These are phyloP conservation scores for Byssoonygena ceratinophila DNA, from an alignment of 2,329 filamentous ascomycete genomes.

Conservation along the genomic window DNA sequence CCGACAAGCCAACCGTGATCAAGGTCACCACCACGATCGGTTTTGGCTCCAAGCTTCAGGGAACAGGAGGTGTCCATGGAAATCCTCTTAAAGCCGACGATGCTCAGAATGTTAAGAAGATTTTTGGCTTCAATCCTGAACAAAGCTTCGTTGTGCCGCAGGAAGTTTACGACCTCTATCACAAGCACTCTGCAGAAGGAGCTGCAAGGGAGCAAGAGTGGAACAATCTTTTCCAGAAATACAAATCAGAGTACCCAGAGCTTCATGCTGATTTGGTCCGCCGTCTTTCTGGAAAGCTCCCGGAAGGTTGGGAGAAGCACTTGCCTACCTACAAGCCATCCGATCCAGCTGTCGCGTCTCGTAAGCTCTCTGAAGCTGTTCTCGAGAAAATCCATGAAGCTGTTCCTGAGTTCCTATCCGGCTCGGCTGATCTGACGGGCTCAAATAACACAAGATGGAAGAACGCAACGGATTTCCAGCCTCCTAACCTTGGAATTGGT, in stretches of 20 bases:
- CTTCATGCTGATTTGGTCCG: constrained; percentile 73
- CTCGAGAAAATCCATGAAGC: constrained; percentile 73
- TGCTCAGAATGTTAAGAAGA: constrained; percentile 82
- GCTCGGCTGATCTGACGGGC: constrained; percentile 93
- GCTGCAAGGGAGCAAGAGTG: constrained; percentile 87
- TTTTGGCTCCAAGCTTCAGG: constrained; percentile 84
- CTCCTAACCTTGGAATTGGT: constrained; percentile 71
- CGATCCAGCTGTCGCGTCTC: constrained; percentile 76
- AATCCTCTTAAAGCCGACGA: constrained; percentile 92
- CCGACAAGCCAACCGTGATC: constrained; percentile 93
- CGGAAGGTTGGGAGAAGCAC: constrained; percentile 90
- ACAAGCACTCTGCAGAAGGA: constrained; percentile 73
- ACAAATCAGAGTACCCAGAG: constrained; percentile 63
- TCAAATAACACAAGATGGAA: constrained; percentile 99
- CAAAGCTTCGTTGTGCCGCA: constrained; percentile 88
- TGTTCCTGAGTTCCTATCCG: constrained; percentile 84
- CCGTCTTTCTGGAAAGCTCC: constrained; percentile 70
- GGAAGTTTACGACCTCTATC: constrained; percentile 84
- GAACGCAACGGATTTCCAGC: constrained; percentile 94
- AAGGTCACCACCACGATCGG: constrained; percentile 96
- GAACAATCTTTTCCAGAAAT: constrained; percentile 87
- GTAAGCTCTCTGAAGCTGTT: constrained; percentile 92
- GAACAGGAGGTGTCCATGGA: constrained; percentile 91
- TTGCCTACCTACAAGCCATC: constrained; percentile 82
- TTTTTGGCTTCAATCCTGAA: constrained; percentile 92